A percentile compares a stretch with the other conserved stretches of the same genome.
phyloP scores from a whole-genome alignment of 345 rosid genomes.

The Rhodamnia rubescens region DNA sequence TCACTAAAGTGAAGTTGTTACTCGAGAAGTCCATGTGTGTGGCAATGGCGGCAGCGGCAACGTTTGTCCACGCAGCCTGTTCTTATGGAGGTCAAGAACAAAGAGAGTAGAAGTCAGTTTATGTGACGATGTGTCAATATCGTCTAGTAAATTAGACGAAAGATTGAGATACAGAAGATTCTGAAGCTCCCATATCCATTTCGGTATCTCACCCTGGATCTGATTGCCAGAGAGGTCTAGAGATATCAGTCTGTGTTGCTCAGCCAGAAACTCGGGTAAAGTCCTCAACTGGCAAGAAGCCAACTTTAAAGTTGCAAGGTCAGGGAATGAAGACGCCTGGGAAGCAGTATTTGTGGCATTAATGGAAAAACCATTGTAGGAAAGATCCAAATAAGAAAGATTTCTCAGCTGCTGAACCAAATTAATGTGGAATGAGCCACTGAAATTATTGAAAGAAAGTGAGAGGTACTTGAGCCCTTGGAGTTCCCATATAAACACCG shows the following conservation, averaged over 20 bases:
- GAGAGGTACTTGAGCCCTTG: background rate
- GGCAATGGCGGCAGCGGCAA: background rate
- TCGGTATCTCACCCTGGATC: constrained; percentile 23
- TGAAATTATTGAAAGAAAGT: constrained; percentile 34
- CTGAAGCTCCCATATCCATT: constrained; percentile 27
- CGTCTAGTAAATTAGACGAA: background rate
- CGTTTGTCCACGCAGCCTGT: background rate
- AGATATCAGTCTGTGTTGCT: background rate
- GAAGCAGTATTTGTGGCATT: background rate
- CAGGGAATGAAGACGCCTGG: background rate
- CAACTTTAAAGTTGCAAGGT: constrained; percentile 6
- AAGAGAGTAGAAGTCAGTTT: background rate
- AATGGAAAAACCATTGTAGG: constrained; percentile 18
- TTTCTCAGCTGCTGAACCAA: constrained; percentile 6
- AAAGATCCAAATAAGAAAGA: constrained; percentile 22
- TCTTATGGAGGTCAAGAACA: background rate
- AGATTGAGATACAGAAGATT: constrained; percentile 2
- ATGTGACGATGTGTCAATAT: background rate
- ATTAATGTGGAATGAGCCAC: constrained; percentile 14
- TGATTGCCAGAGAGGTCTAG: constrained; percentile 44
- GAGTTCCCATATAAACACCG: constrained; percentile 6
- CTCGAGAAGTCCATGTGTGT: constrained; percentile 2
- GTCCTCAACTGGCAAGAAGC: constrained; percentile 25
- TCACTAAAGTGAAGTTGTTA: background rate
- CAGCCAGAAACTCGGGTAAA: constrained; percentile 21